Conservation (phyloP, 257 asterid species). For the Anisodus tanguticus region DNA sequence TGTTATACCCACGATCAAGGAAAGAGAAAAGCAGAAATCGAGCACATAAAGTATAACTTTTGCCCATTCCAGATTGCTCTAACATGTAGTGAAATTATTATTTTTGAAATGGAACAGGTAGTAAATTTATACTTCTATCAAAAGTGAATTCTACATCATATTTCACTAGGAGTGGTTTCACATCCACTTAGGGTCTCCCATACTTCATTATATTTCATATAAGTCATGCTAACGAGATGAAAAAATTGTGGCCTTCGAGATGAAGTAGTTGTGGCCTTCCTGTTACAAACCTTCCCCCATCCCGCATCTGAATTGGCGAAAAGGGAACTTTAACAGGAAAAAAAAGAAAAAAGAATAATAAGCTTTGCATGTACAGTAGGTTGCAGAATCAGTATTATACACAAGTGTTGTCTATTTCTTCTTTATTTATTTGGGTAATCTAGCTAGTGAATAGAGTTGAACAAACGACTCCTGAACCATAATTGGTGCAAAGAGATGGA, state of each 20-base stretch:
- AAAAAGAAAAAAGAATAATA: slow-evolving; percentile 15
- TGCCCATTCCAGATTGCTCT: not conserved
- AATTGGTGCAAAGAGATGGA: not conserved
- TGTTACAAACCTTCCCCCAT: not conserved
- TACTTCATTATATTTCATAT: not conserved
- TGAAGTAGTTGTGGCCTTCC: not conserved
- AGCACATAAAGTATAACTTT: not conserved
- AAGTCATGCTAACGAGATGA: not conserved
- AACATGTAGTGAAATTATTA: not conserved
- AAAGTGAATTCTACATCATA: not conserved
- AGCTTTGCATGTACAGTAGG: not conserved
- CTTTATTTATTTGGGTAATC: slow-evolving; percentile 1
- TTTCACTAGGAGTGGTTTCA: not conserved
- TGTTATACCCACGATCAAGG: not conserved
- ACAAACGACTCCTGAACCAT: not conserved
- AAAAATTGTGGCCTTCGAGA: not conserved
- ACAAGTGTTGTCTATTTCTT: not conserved
- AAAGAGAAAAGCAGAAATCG: not conserved
- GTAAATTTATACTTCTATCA: not conserved
- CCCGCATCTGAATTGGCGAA: slow-evolving; percentile 1
- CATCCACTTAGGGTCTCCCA: not conserved
- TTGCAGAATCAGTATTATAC: not conserved
- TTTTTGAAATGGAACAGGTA: not conserved
- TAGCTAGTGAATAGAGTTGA: not conserved
- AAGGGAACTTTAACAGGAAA: not conserved